A percentile compares a stretch with the other conserved stretches of the same genome.
Evolutionary conservation across 2,329 filamentous ascomycete species (phyloP).

Genomic region (Phialemonium atrogriseum): DNA sequence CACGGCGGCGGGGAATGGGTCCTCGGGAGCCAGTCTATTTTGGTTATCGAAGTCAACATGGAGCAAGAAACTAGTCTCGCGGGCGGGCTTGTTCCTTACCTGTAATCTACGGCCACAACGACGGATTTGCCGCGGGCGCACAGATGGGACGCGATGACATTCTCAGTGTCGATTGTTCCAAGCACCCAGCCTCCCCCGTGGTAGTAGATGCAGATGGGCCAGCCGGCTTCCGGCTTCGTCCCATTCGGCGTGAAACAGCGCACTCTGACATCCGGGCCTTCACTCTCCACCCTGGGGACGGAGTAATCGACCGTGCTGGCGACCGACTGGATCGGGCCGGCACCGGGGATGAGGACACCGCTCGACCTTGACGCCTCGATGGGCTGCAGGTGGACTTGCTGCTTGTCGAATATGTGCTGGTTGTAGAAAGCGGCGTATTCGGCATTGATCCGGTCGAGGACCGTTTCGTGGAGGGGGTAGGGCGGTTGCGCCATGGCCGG

Average conservation of each 20-base stretch:
- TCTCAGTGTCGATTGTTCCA: constrained; percentile 50
- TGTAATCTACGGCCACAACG: constrained; percentile 47
- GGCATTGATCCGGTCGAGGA: constrained; percentile 34
- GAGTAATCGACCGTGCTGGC: constrained; percentile 34
- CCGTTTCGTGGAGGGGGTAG: constrained; percentile 39
- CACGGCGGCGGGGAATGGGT: constrained; percentile 47
- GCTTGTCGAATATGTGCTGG: constrained; percentile 37
- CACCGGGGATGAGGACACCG: constrained; percentile 43
- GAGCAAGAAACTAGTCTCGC: no score
- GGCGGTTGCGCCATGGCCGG: constrained; percentile 8
- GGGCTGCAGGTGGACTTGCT: constrained; percentile 47
- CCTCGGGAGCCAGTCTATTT: constrained; percentile 43
- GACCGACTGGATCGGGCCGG: constrained; percentile 38
- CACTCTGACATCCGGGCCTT: constrained; percentile 38
- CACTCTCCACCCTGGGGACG: constrained; percentile 31
- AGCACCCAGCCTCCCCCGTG: constrained; percentile 53
- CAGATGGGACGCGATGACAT: constrained; percentile 46
- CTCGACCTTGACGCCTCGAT: constrained; percentile 40
- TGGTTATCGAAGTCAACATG: neutral
- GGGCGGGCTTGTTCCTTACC: no score
- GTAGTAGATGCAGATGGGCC: constrained; percentile 48
- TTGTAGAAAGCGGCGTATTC: constrained; percentile 47
- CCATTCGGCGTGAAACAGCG: constrained; percentile 43
- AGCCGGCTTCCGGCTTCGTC: constrained; percentile 33
- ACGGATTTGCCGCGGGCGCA: constrained; percentile 40